Evolutionary conservation across 2,329 filamentous ascomycete genomes (phyloP).

Genomic region (Trichoderma aggressivum): DNA sequence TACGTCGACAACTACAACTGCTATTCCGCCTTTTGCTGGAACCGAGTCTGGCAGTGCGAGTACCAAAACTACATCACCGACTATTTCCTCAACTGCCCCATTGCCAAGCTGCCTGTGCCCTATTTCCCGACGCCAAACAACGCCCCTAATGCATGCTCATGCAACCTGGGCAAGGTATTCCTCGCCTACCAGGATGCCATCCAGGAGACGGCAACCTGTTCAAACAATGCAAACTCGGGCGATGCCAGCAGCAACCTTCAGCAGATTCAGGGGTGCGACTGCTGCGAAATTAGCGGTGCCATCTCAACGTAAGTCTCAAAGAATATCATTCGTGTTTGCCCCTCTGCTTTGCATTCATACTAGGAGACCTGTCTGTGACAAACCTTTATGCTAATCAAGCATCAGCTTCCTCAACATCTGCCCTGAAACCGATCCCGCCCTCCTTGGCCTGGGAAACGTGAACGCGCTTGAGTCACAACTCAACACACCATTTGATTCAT

Average conservation of each 20-base stretch:
- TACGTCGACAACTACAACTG: slow-evolving; percentile 32
- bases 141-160: slow-evolving; percentile 36
- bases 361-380: no score
- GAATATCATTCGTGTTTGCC: neutral
- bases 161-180: slow-evolving; percentile 34
- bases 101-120: slow-evolving; percentile 32
- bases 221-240: slow-evolving; percentile 24
- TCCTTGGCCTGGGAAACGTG: slow-evolving; percentile 23
- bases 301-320: slow-evolving; percentile 31
- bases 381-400: slow-evolving; percentile 11
- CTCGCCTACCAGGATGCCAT: slow-evolving; percentile 22
- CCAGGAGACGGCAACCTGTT: slow-evolving; percentile 19
- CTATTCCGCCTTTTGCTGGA: slow-evolving; percentile 38
- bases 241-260: slow-evolving; percentile 23
- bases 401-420: slow-evolving; percentile 26
- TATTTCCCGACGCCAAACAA: slow-evolving; percentile 37
- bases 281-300: slow-evolving; percentile 35
- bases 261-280: slow-evolving; percentile 31
- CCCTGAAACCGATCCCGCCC: slow-evolving; percentile 29
- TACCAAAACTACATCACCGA: slow-evolving; percentile 37
- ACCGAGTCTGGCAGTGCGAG: slow-evolving; percentile 38
- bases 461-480: slow-evolving; percentile 20
- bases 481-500: slow-evolving; percentile 20
- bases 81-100: slow-evolving; percentile 33
- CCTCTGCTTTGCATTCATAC: neutral